A percentile compares a stretch with the other conserved stretches of the same genome.
These are phyloP conservation scores for Tetracentron sinense DNA, from an alignment of 164 flowering plant species.

Conservation along the genomic window DNA sequence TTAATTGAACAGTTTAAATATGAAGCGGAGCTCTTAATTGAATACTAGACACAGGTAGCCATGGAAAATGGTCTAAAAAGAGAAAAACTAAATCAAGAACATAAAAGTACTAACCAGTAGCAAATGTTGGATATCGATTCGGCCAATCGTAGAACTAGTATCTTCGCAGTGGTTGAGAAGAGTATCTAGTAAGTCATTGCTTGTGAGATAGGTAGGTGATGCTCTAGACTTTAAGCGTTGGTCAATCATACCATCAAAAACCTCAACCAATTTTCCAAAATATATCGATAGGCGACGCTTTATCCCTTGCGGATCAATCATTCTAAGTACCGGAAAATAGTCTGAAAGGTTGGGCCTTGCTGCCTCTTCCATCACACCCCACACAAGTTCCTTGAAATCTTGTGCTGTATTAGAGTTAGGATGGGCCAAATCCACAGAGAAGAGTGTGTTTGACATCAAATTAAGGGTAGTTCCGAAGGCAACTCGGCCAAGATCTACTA, in stretches of 20 bases:
- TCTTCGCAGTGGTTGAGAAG: slow-evolving; percentile 7
- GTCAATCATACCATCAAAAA: slow-evolving; percentile 21
- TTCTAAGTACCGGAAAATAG: slow-evolving; percentile 13
- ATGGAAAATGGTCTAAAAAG: background rate
- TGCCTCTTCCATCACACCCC: slow-evolving; percentile 10
- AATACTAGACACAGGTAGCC: no score
- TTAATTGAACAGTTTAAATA: no score
- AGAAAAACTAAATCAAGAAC: background rate
- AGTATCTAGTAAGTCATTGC: slow-evolving; percentile 10
- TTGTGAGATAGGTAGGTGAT: background rate
- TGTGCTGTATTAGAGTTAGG: slow-evolving; percentile 9
- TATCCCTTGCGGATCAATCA: slow-evolving; percentile 15
- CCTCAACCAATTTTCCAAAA: background rate
- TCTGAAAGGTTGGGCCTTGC: slow-evolving; percentile 24
- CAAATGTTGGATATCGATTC: background rate
- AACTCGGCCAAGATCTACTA: slow-evolving; percentile 17
- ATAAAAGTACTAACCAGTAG: background rate
- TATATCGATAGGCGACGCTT: background rate
- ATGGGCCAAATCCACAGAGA: slow-evolving; percentile 20
- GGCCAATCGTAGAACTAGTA: background rate
- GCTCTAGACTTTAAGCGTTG: background rate
- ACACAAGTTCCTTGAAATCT: slow-evolving; percentile 20
- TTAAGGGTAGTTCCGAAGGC: slow-evolving; percentile 17
- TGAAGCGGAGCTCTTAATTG: no score
- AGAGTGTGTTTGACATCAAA: slow-evolving; percentile 20